A percentile compares a stretch with the other conserved stretches of the same genome.
phyloP scores from a whole-genome alignment of 768 basidiomycete genomes.

The Grammothele lineata region DNA sequence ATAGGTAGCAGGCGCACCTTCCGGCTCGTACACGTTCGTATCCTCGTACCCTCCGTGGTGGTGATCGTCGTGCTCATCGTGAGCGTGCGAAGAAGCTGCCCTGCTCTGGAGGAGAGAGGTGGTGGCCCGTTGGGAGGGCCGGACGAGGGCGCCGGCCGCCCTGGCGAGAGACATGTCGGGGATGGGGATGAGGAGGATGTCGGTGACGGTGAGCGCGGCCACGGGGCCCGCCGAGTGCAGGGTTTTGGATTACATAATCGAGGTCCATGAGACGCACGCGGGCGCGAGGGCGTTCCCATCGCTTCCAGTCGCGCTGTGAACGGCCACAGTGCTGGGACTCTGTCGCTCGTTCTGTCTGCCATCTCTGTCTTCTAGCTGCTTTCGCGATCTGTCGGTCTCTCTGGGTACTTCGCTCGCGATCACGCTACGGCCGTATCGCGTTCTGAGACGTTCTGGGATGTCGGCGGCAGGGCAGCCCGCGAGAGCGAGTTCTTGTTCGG shows the following conservation, averaged over 20 bases:
- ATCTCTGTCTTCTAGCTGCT: slow-evolving; percentile 3
- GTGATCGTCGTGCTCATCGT: slow-evolving; percentile 34
- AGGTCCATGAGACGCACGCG: no score
- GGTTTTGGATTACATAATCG: slow-evolving; percentile 8
- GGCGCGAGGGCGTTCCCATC: not conserved
- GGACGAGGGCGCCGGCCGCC: slow-evolving; percentile 28
- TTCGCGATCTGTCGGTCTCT: not conserved
- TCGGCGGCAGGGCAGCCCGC: no score
- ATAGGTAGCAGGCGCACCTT: slow-evolving; percentile 53
- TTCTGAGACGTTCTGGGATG: no score
- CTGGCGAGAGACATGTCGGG: slow-evolving; percentile 41
- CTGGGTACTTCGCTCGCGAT: not conserved
- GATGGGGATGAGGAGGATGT: not conserved
- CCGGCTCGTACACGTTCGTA: slow-evolving; percentile 46
- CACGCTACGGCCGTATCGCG: no score
- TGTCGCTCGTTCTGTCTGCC: not conserved
- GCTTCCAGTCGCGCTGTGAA: slow-evolving; percentile 6
- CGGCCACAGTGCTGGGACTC: not conserved
- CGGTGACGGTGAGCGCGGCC: slow-evolving; percentile 1
- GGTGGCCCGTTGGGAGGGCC: slow-evolving; percentile 27
- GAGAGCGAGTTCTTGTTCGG: no score
- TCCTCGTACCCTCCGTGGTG: slow-evolving; percentile 36
- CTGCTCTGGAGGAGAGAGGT: slow-evolving; percentile 35
- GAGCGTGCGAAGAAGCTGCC: slow-evolving; percentile 38
- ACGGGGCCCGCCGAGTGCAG: not conserved